These are phyloP conservation scores for Diaporthe amygdali DNA, from an alignment of 2,329 filamentous ascomycete genomes.

Conservation along the genomic window DNA sequence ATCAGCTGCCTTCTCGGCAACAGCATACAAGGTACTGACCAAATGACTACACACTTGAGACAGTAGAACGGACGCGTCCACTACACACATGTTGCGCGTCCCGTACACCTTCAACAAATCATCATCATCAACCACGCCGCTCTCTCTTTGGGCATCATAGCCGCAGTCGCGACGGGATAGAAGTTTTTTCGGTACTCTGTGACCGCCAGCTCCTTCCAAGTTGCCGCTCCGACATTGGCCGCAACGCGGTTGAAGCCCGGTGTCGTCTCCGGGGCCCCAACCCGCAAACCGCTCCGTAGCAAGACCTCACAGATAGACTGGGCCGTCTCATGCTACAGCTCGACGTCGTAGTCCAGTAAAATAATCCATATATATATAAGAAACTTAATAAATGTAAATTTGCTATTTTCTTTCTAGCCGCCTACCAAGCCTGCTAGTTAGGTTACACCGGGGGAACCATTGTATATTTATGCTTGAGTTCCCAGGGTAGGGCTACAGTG, in stretches of 20 bases:
- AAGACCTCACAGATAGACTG: slow-evolving; percentile 32
- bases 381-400: too few relatives aligned
- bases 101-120: slow-evolving; percentile 48
- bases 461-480: too few relatives aligned
- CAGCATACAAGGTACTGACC: slow-evolving; percentile 52
- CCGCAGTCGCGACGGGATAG: slow-evolving; percentile 42
- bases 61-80: slow-evolving; percentile 49
- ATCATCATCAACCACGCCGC: slow-evolving; percentile 46
- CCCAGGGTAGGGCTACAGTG: too few relatives aligned
- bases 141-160: slow-evolving; percentile 46
- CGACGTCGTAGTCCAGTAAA: slow-evolving; percentile 42
- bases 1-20: slow-evolving; percentile 46
- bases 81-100: slow-evolving; percentile 46
- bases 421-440: too few relatives aligned
- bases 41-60: slow-evolving; percentile 42
- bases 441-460: too few relatives aligned
- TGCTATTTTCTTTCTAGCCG: too few relatives aligned
- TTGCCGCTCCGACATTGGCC: neutral
- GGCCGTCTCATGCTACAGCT: slow-evolving; percentile 38
- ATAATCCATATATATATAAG: too few relatives aligned
- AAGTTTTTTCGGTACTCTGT: slow-evolving; percentile 38
- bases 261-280: slow-evolving; percentile 23
- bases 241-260: slow-evolving; percentile 26
- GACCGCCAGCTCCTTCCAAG: neutral
- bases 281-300: slow-evolving; percentile 24